Conservation (phyloP, 768 basidiomycete species). For the Ramaria sp. region DNA sequence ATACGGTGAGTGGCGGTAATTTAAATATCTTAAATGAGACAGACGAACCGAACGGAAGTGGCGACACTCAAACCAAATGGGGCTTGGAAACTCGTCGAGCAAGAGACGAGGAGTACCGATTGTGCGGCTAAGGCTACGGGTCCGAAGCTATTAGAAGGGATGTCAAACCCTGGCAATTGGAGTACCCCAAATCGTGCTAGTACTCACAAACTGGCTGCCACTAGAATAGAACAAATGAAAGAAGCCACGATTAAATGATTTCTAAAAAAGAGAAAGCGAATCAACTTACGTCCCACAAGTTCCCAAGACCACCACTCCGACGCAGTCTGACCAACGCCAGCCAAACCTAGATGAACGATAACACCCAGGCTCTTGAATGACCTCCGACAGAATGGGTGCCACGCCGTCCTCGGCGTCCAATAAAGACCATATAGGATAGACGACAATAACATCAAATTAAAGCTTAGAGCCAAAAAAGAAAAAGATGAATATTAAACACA, state of each 20-base stretch:
- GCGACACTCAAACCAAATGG: conserved; percentile 79
- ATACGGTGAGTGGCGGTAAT: too few species aligned
- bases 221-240: conserved; percentile 17
- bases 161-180: too few species aligned
- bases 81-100: conserved; percentile 70
- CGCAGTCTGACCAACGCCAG: conserved; percentile 77
- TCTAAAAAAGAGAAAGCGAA: not conserved
- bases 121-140: conserved; percentile 79
- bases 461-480: conserved; percentile 27
- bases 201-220: conserved; percentile 42
- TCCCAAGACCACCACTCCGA: conserved; percentile 99
- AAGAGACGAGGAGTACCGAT: conserved; percentile 70
- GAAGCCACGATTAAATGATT: not conserved
- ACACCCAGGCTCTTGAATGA: conserved; percentile 63
- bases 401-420: conserved; percentile 60
- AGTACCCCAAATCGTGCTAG: not conserved
- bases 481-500: not conserved
- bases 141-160: conserved; percentile 46
- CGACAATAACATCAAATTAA: conserved; percentile 66
- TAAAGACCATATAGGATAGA: conserved; percentile 55
- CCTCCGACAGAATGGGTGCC: conserved; percentile 60
- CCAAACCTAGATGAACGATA: conserved; percentile 65
- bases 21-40: too few species aligned
- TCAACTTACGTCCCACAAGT: conserved; percentile 44
- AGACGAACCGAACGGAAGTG: conserved; percentile 65